Base-by-base conservation (phyloP, 768 basidiomycete species). In the Lanmaoa pseudosensibilis region DNA sequence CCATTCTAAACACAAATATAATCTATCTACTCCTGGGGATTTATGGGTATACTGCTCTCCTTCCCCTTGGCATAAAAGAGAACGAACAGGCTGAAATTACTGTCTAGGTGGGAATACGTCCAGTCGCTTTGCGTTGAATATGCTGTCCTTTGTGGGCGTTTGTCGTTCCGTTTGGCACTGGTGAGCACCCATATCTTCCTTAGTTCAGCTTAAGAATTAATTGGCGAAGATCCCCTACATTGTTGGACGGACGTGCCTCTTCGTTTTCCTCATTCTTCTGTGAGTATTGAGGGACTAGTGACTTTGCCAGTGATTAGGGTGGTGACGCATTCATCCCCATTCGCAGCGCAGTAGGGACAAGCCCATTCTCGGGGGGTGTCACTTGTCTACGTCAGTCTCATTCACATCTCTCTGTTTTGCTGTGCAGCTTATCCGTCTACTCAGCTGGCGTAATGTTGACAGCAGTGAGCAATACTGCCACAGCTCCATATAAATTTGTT, bases 91-190 rank as follows among this genome's bases (percentile, higher is more conserved):
- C 53, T 54, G 5, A 55, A 33, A 19, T 8, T 12, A 2, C 15
- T 30, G 1, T 48, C 25, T 41, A 69, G 68, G 9, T 69, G 68
- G 68, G 60, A 66, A 38, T 69, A 66, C 25, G 0, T 62, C 1
- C 50, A 46, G n/a, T 59, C 69, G 5, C 39, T 52, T 7, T 37
- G 40, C 10, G 30, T 70, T 2, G 68, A 69, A 59, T 57, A 19
- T 4, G 55, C 44, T 0, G 16, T 69, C 36, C 25, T 69, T 37
- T 44, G 45, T n/a, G 40, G 58, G 3, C 61, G 55, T 32, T 15
- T 63, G 6, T 2, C 61, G 19, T 62, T 68, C 13, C 66, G 53
- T 16, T 54, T 44, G 56, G 18, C 60, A 2, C 25, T 70, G 39
- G 69, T 70, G 45, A 68, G 66, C 11, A 52, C 6, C 34, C 33